A percentile compares a stretch with the other conserved stretches of the same genome.
Conservation (phyloP, 148 eudicot genomes). For the Suaeda aralocaspica region DNA sequence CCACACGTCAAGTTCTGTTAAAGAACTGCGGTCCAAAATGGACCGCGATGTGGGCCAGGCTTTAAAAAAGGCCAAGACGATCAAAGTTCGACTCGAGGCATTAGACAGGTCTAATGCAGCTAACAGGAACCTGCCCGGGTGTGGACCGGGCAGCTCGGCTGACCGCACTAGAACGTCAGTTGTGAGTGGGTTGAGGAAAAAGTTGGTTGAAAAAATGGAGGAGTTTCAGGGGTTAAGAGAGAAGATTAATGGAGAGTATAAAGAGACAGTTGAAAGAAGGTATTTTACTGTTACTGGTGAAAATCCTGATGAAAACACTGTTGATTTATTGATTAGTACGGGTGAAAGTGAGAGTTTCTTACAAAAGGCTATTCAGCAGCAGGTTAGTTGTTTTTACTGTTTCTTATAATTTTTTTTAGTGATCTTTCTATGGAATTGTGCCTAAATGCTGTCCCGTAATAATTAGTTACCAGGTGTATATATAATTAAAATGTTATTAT, state of each 20-base stretch:
- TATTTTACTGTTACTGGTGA: constrained; percentile 58
- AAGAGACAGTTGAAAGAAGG: constrained; percentile 49
- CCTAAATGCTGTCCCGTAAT: too few species aligned
- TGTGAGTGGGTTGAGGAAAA: constrained; percentile 41
- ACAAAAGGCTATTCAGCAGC: constrained; percentile 52
- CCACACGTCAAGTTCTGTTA: constrained; percentile 41
- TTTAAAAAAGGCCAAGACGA: constrained; percentile 42
- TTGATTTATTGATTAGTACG: constrained; percentile 40
- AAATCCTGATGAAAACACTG: constrained; percentile 38
- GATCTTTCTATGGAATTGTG: too few species aligned
- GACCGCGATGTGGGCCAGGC: constrained; percentile 39
- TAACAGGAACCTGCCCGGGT: constrained; percentile 34
- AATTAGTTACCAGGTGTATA: too few species aligned
- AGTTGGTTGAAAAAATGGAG: constrained; percentile 45
- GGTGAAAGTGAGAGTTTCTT: constrained; percentile 51
- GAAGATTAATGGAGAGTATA: constrained; percentile 42
- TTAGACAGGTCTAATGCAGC: constrained; percentile 45
- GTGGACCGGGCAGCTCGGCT: constrained; percentile 49
- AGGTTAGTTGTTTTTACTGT: constrained; percentile 14
- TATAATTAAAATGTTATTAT: too few species aligned
- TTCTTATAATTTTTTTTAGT: too few species aligned
- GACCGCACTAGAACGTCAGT: constrained; percentile 44
- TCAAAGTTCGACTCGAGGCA: constrained; percentile 42
- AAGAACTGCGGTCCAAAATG: constrained; percentile 41
- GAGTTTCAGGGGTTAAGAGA: constrained; percentile 43